Evolutionary conservation across 2,329 filamentous ascomycete genomes (phyloP).

Genomic region (Sporothrix protearum): DNA sequence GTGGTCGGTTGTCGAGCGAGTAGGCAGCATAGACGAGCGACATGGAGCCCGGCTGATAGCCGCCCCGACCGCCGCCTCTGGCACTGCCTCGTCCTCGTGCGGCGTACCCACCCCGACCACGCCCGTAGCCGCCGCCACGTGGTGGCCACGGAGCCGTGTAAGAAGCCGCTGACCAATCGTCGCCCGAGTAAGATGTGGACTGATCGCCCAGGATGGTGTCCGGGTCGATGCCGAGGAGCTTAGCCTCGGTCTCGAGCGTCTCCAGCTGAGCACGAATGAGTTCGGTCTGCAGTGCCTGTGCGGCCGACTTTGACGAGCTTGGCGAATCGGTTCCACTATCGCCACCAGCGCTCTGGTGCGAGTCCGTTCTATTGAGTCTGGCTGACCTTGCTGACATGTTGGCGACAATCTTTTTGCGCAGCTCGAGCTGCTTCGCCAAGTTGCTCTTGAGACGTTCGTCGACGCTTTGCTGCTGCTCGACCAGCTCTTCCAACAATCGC

Average conservation of each 20-base stretch:
- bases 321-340: neutral
- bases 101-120: slow-evolving; percentile 27
- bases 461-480: slow-evolving; percentile 56
- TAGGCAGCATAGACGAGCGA: slow-evolving; percentile 59
- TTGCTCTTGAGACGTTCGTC: slow-evolving; percentile 62
- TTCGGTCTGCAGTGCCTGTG: slow-evolving; percentile 50
- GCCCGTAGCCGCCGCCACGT: slow-evolving; percentile 38
- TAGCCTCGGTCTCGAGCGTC: slow-evolving; percentile 69
- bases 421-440: slow-evolving; percentile 60
- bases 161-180: slow-evolving; percentile 37
- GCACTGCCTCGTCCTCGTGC: slow-evolving; percentile 36
- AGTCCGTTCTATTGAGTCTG: neutral
- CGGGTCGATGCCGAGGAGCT: slow-evolving; percentile 64
- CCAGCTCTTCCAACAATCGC: slow-evolving; percentile 60
- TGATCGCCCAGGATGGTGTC: slow-evolving; percentile 36
- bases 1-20: slow-evolving; percentile 73
- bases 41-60: slow-evolving; percentile 38
- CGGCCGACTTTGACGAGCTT: slow-evolving; percentile 1
- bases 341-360: neutral
- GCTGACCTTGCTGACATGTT: slow-evolving; percentile 50
- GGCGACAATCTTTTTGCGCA: slow-evolving; percentile 59
- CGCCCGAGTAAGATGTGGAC: slow-evolving; percentile 22
- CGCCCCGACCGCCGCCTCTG: slow-evolving; percentile 42
- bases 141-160: slow-evolving; percentile 33
- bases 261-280: slow-evolving; percentile 68